Evolutionary conservation across 305 asterid species (phyloP).

Genomic region (Solanum aculeatissimum): DNA sequence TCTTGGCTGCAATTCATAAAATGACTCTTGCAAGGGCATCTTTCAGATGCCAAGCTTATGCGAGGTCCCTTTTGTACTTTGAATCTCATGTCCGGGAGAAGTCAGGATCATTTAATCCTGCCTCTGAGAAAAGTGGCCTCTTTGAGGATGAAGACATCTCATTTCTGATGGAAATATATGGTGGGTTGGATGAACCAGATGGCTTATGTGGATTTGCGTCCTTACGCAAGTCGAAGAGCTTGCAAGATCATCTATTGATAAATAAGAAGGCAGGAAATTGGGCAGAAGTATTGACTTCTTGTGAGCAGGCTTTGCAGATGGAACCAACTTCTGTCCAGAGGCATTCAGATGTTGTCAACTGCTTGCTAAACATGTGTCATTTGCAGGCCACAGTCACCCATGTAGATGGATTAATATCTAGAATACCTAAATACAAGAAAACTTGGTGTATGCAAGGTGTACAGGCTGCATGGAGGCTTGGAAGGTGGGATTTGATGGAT

Average conservation of each 20-base stretch:
- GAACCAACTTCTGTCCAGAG: slow-evolving; percentile 77
- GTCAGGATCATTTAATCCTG: slow-evolving; percentile 92
- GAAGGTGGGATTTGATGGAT: slow-evolving; percentile 97
- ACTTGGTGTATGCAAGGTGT: slow-evolving; percentile 99
- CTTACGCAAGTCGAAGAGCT: slow-evolving; percentile 73
- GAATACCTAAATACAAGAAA: slow-evolving; percentile 67
- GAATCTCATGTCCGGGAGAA: slow-evolving; percentile 81
- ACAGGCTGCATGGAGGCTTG: slow-evolving; percentile 99
- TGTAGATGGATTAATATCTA: slow-evolving; percentile 89
- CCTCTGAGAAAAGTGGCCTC: slow-evolving; percentile 72
- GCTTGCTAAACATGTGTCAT: slow-evolving; percentile 91
- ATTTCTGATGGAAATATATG: slow-evolving; percentile 78
- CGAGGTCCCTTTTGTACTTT: slow-evolving; percentile 82
- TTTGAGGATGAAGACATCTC: slow-evolving; percentile 91
- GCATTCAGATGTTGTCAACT: slow-evolving; percentile 94
- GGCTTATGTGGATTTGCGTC: slow-evolving; percentile 94
- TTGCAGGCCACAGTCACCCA: slow-evolving; percentile 93
- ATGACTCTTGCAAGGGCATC: slow-evolving; percentile 91
- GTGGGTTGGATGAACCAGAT: slow-evolving; percentile 94
- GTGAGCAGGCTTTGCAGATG: slow-evolving; percentile 97
- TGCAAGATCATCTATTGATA: slow-evolving; percentile 81
- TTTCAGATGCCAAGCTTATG: slow-evolving; percentile 95
- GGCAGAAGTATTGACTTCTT: slow-evolving; percentile 94
- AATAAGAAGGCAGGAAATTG: slow-evolving; percentile 94
- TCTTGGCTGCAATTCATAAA: slow-evolving; percentile 84